Conservation (phyloP, 768 basidiomycete species). For the Russula ochroleuca region DNA sequence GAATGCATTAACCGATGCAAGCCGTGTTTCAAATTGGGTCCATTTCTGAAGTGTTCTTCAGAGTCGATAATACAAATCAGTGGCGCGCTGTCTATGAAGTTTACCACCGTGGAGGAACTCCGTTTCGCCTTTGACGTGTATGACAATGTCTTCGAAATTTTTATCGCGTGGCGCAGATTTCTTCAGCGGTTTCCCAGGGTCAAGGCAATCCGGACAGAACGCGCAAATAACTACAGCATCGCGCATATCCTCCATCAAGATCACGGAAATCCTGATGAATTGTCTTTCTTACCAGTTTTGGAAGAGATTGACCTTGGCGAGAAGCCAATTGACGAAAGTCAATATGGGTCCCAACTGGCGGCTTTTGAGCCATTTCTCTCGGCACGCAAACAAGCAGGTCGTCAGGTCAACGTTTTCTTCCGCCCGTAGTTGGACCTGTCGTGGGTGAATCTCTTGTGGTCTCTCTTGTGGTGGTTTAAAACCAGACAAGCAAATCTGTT, state of each 20-base stretch:
- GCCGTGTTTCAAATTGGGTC: not conserved
- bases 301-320: not conserved
- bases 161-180: not conserved
- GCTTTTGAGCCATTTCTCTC: not conserved
- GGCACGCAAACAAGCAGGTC: not conserved
- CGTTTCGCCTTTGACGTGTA: not conserved
- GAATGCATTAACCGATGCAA: not conserved
- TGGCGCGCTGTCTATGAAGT: not conserved
- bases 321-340: no score
- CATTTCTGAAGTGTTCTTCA: not conserved
- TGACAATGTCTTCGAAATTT: not conserved
- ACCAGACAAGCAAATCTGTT: no score
- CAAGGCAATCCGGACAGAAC: not conserved
- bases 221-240: not conserved
- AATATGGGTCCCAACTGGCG: not conserved
- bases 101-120: slow-evolving; percentile 1
- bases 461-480: no score
- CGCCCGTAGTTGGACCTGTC: no score
- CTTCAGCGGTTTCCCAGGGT: not conserved
- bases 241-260: not conserved
- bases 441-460: no score
- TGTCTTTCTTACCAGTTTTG: not conserved
- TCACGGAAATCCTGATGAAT: no score
- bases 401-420: not conserved
- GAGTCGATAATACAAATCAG: not conserved